Evolutionary conservation across 495 filamentous ascomycete species (phyloP), one percentile per base, ranked within the genome.

Genomic region (Hypoxylon fragiforme): DNA sequence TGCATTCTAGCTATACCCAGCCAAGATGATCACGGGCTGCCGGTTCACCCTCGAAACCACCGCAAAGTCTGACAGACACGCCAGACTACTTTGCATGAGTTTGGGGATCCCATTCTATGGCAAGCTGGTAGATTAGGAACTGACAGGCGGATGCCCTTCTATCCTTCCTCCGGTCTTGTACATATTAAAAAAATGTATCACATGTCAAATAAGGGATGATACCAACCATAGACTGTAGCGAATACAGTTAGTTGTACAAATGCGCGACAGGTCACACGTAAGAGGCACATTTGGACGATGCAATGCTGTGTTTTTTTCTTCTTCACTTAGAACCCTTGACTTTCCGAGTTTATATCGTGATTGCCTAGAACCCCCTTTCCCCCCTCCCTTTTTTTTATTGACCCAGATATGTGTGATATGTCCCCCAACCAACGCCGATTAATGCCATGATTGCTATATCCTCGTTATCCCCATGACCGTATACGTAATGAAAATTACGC

Each of bases 11-110:
- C 70, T 76, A 77, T 95, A 95, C 67, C 90, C 91, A 15, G 81
- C 88, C 18, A 90, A 88, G 75, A 92, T 96, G 92, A 89, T 98
- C 40, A 90, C 94, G 3, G 91, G 90, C 64, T 88, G 88, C 71
- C 84, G 95, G 58, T 81, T 98, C 46, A 88, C 85, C 26, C 69
- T 96, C 46, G 89, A 96, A 71, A 97, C 94, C 3, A 82, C 87
- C 26, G 94, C 94, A 34, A 91, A 77, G 14, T 95, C 87, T 13
- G 92, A 98, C 64, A 85, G 85, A 62, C 92, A 98, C 64, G 95
- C 91, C n/a, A 82, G 89, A 56, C 65, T 97, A 50, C 77, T 98
- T 46, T 79, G 96, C 26, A 85, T 84, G 64, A 78, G 90, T 19
- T 72, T 97, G 65, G 94, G 94, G 12, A 62, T 94, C 41, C 91